Evolutionary conservation across 306 rosid genomes (phyloP).

Genomic region (Malus sieversii): DNA sequence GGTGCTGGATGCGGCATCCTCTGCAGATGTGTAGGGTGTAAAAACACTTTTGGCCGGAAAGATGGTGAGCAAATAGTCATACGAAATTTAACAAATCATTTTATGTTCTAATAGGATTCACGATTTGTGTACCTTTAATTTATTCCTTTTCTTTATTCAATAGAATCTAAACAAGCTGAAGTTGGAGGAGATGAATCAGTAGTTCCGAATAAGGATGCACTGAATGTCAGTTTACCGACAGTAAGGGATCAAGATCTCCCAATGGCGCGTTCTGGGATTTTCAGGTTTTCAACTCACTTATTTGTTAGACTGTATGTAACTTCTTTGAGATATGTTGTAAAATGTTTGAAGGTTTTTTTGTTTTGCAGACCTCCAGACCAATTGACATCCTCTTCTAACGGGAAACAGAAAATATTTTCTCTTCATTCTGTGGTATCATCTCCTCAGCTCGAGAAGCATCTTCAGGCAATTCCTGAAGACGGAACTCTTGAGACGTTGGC

Average conservation of each 20-base stretch:
- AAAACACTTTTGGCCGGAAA: slow-evolving; percentile 70
- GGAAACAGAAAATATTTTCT: neutral
- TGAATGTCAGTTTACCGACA: neutral
- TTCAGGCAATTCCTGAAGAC: slow-evolving; percentile 19
- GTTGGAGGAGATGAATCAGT: slow-evolving; percentile 1
- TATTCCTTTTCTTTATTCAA: neutral
- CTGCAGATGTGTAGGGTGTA: slow-evolving; percentile 87
- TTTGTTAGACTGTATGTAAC: neutral
- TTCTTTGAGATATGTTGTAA: neutral
- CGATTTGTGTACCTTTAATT: neutral
- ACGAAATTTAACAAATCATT: neutral
- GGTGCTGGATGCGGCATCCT: slow-evolving; percentile 81
- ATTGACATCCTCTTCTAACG: neutral
- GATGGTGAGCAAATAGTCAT: slow-evolving; percentile 44
- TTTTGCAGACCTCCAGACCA: neutral
- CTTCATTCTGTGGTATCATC: neutral
- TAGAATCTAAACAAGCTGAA: slow-evolving; percentile 4
- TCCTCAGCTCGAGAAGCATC: neutral
- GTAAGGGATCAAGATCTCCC: neutral
- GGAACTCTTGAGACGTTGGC: slow-evolving; percentile 9
- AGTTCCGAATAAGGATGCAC: neutral
- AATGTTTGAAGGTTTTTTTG: neutral
- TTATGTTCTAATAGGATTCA: neutral
- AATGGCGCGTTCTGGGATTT: neutral
- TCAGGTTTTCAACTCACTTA: slow-evolving; percentile 15